Evolutionary conservation across 2,329 filamentous ascomycete species (phyloP).

Genomic region (Myriosclerotinia scirpicola): DNA sequence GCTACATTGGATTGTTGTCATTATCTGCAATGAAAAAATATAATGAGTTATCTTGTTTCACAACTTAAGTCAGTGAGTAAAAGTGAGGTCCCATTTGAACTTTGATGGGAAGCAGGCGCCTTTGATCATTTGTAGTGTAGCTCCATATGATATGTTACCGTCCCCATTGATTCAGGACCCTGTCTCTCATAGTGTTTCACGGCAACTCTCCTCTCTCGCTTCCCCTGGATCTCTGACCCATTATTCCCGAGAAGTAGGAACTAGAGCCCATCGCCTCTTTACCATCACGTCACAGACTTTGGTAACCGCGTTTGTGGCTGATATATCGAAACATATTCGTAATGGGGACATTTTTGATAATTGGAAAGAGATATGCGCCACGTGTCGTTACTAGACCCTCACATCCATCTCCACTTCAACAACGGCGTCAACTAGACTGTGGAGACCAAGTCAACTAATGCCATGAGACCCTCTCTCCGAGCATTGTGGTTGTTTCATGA

Average conservation of each 20-base stretch:
- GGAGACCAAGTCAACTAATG: not conserved
- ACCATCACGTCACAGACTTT: not conserved
- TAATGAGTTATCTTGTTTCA: not conserved
- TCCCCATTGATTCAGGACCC: not conserved
- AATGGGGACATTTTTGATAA: not conserved
- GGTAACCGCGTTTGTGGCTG: not conserved
- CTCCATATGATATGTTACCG: not conserved
- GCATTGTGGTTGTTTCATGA: not conserved
- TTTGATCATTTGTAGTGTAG: not conserved
- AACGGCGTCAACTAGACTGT: not conserved
- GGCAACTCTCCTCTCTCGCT: not conserved
- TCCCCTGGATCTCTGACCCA: not conserved
- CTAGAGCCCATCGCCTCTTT: no score
- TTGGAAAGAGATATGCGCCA: not conserved
- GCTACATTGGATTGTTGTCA: no score
- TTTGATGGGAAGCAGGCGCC: not conserved
- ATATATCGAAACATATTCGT: not conserved
- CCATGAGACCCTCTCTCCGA: not conserved
- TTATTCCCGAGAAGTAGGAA: not conserved
- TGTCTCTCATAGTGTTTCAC: not conserved
- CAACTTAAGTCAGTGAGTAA: no score
- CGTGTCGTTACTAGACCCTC: slow-evolving; percentile 13
- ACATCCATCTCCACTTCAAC: slow-evolving; percentile 9
- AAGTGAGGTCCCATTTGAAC: not conserved
- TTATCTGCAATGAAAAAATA: not conserved